A percentile compares a stretch with the other conserved stretches of the same genome.
These are phyloP conservation scores for Ascomycota sp. DNA, from an alignment of 2,329 filamentous ascomycete species.

Conservation along the genomic window DNA sequence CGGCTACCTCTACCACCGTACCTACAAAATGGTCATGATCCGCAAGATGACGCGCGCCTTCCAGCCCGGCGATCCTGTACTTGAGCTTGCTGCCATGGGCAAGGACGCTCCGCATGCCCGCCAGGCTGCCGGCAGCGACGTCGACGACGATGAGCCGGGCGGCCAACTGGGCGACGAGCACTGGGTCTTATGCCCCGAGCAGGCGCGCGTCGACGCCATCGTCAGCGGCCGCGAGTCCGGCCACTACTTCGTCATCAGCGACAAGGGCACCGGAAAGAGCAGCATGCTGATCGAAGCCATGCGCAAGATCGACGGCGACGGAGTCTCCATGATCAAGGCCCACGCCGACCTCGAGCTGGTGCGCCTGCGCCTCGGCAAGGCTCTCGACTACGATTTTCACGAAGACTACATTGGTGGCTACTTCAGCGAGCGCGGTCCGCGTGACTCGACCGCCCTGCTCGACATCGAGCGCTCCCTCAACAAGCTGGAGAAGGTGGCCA, in stretches of 20 bases:
- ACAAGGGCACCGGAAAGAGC: constrained; percentile 92
- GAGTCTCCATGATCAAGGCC: constrained; percentile 87
- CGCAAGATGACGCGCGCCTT: constrained; percentile 87
- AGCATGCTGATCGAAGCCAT: constrained; percentile 93
- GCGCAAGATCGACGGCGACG: constrained; percentile 75
- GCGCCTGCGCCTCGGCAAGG: constrained; percentile 76
- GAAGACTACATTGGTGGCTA: constrained; percentile 95
- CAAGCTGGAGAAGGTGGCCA: constrained; percentile 89
- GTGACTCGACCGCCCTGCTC: constrained; percentile 76
- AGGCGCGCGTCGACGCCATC: constrained; percentile 63
- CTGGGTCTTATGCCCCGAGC: constrained; percentile 74
- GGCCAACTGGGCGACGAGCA: constrained; percentile 19
- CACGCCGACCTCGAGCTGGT: constrained; percentile 93
- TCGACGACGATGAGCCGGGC: not conserved
- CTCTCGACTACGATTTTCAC: constrained; percentile 88
- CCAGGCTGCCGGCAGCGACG: constrained; percentile 6
- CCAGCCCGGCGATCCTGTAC: constrained; percentile 72
- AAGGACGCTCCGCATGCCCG: constrained; percentile 29
- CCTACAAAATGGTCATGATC: constrained; percentile 82
- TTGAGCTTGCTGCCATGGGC: constrained; percentile 53
- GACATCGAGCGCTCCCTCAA: constrained; percentile 96
- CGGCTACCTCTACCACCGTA: constrained; percentile 59
- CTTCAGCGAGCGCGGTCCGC: constrained; percentile 81
- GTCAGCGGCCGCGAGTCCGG: constrained; percentile 52
- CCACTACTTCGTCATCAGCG: constrained; percentile 81